Evolutionary conservation across 2,329 filamentous ascomycete genomes (phyloP), one percentile per base, ranked within the genome.

Genomic region (Coniochaeta hoffmannii): DNA sequence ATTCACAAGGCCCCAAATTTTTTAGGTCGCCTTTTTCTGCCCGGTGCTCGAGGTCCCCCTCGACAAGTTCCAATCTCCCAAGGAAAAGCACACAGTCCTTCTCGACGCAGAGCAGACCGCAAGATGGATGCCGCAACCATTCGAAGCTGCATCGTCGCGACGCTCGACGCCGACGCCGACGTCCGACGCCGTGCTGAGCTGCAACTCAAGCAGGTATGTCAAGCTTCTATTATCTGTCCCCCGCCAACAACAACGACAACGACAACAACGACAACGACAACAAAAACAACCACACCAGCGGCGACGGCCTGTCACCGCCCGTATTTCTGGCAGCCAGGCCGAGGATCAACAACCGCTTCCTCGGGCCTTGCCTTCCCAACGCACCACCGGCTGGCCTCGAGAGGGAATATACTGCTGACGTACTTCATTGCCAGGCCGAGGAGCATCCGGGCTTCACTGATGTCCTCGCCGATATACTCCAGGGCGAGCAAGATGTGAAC

Each of bases 371-470:
- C n/a, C 17, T 19, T 41, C 36, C n/a, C 49, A 24, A 32, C 49
- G 11, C 26, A 31, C 11, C 49, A 5, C 15, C 28, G 12, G 14
- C 11, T 51, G 15, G 24, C 19, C 28, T 34, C 24, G 15, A 12
- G 36, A n/a, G 31, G 9, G 6, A 41, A 28, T n/a, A 53, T 53
- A n/a, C 19, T 38, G 30, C 61, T 58, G 56, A 60, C 50, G 52
- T 41, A 56, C 50, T 28, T 15, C n/a, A 11, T 31, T 56, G 58
- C 36, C 69, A 97, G 91, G 90, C 94, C 69, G 93, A 97, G 77
- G 86, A 90, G 64, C 87, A 92, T 72, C 80, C 88, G 59, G 92
- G 92, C 62, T 97, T 99, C 73, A 87, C 89, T 69, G 89, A 94
- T 72, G 89, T 90, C 64, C 84, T 97, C 60, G 80, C 97, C 66